These are phyloP conservation scores for Brassica carinata DNA, from an alignment of 345 rosid genomes.

Conservation along the genomic window DNA sequence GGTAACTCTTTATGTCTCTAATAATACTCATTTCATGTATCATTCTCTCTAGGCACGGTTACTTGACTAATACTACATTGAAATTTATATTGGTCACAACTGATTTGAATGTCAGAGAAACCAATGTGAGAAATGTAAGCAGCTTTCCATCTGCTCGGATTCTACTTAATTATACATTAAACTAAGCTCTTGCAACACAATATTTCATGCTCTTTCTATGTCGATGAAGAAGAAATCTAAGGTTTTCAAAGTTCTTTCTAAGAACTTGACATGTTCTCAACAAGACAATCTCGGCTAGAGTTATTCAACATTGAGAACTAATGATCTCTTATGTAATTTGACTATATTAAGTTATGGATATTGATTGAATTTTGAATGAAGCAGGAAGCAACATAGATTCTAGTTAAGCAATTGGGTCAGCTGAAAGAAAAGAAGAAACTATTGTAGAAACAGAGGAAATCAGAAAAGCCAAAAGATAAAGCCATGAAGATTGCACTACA, in stretches of 20 bases:
- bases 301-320: not conserved
- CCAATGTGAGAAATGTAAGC: no score
- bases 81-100: no score
- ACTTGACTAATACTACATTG: no score
- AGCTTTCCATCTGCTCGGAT: not conserved
- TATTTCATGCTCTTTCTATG: not conserved
- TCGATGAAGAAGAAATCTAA: slow-evolving; percentile 52
- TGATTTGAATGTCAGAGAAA: no score
- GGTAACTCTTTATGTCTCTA: no score
- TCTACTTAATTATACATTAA: not conserved
- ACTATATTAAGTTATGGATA: not conserved
- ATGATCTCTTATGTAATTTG: not conserved
- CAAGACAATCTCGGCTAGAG: slow-evolving; percentile 50
- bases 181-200: not conserved
- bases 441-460: slow-evolving; percentile 54
- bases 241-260: slow-evolving; percentile 45
- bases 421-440: slow-evolving; percentile 59
- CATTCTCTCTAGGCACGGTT: no score
- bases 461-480: slow-evolving; percentile 54
- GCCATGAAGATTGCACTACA: slow-evolving; percentile 28
- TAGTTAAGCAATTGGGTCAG: slow-evolving; percentile 51
- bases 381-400: slow-evolving; percentile 63
- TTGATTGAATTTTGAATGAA: slow-evolving; percentile 13
- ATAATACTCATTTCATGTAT: no score
- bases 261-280: slow-evolving; percentile 47